Evolutionary conservation across 2,329 filamentous ascomycete genomes (phyloP).

Genomic region (Fusarium sp.): DNA sequence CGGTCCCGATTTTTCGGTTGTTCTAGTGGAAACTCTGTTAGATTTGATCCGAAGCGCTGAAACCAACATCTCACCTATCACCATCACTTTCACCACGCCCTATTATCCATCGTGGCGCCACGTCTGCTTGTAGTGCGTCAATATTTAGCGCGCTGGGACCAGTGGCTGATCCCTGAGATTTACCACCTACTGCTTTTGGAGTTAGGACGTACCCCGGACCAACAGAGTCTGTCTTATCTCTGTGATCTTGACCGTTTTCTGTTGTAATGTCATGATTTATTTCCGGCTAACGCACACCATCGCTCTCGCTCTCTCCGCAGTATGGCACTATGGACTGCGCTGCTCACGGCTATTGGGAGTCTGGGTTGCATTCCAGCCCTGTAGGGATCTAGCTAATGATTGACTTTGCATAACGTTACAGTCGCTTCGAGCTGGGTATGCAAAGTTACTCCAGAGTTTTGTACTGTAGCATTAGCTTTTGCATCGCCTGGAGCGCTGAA

Average conservation of each 20-base stretch:
- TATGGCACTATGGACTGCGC: background rate
- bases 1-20: background rate
- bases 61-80: background rate
- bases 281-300: constrained; percentile 2
- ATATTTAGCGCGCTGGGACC: background rate
- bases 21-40: background rate
- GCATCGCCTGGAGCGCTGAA: background rate
- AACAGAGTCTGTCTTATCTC: background rate
- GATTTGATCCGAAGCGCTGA: background rate
- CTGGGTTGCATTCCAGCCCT: background rate
- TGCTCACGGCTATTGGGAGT: background rate
- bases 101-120: constrained; percentile 15
- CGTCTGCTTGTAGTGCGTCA: background rate
- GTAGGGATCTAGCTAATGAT: background rate
- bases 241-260: constrained; percentile 3
- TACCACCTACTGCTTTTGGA: constrained; percentile 6
- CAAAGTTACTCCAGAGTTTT: background rate
- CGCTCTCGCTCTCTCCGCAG: background rate
- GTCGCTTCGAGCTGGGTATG: background rate
- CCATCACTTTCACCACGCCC: background rate
- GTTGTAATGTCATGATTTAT: background rate
- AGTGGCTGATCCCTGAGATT: constrained; percentile 5
- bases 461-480: background rate
- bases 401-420: background rate
- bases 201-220: background rate